phyloP scores from a whole-genome alignment of 345 rosid genomes.

The Salix arbutifolia region DNA sequence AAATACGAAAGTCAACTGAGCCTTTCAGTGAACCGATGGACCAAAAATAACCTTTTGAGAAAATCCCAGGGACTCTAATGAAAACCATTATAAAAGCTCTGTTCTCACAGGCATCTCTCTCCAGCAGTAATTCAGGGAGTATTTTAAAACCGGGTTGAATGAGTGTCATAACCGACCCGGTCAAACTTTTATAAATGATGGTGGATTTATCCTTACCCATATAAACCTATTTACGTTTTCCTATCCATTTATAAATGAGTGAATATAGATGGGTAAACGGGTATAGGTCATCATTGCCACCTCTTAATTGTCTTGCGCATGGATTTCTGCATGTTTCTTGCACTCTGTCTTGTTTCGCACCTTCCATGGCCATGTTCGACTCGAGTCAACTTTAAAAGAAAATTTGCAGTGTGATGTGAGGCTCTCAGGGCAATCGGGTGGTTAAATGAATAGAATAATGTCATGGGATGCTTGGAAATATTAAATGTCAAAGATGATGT shows the following conservation, averaged over 20 bases:
- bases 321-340: not conserved
- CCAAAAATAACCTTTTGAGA: not conserved
- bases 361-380: not conserved
- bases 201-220: not conserved
- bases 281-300: not conserved
- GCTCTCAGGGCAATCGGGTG: not conserved
- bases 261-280: not conserved
- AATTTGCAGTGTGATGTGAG: not conserved
- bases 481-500: not conserved
- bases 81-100: not conserved
- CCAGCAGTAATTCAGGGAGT: not conserved
- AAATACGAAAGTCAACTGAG: not conserved
- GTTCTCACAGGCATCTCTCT: not conserved
- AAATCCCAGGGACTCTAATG: not conserved
- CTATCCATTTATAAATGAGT: not conserved
- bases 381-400: not conserved
- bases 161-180: not conserved
- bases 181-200: not conserved
- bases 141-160: not conserved
- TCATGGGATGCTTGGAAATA: not conserved
- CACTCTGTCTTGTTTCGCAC: not conserved
- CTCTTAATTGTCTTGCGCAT: not conserved
- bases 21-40: not conserved
- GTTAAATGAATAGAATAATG: no score
- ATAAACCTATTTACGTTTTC: not conserved